These are phyloP conservation scores for Boletus rubropictus DNA, from an alignment of 768 basidiomycete species.

Conservation along the genomic window DNA sequence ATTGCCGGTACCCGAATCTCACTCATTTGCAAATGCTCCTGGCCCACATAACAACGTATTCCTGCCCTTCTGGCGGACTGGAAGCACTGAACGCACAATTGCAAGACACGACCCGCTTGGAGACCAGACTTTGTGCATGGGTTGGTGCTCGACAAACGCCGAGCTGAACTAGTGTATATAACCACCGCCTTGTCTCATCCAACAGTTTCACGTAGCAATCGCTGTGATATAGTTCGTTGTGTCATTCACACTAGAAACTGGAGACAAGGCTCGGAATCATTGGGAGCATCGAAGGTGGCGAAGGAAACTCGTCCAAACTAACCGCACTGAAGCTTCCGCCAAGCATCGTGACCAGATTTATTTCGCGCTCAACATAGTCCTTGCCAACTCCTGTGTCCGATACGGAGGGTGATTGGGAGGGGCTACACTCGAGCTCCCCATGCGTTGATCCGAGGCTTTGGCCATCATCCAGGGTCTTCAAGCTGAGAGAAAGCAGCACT, in stretches of 20 bases:
- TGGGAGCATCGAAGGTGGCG: conserved; percentile 35
- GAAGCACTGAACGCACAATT: neutral
- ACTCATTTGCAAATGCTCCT: too few relatives aligned
- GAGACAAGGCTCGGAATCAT: conserved; percentile 29
- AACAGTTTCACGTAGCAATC: neutral
- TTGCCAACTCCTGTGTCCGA: conserved; percentile 3
- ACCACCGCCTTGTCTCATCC: neutral
- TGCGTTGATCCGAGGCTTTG: neutral
- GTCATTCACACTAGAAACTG: conserved; percentile 13
- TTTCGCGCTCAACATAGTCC: conserved; percentile 10
- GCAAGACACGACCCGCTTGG: neutral
- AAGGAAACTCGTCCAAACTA: conserved; percentile 43
- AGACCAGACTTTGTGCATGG: neutral
- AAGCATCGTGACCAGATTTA: conserved; percentile 26
- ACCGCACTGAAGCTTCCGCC: conserved; percentile 37
- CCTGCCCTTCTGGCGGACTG: too few relatives aligned
- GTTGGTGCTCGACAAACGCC: neutral
- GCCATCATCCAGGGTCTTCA: conserved; percentile 5
- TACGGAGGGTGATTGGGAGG: conserved; percentile 2
- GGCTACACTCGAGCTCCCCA: neutral
- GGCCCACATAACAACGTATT: too few relatives aligned
- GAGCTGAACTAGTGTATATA: neutral
- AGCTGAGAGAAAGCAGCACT: conserved; percentile 34
- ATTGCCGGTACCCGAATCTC: neutral
- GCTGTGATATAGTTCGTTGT: neutral